Base-by-base conservation (phyloP, 768 basidiomycete genomes). In the Psilocybe tampanensis region DNA sequence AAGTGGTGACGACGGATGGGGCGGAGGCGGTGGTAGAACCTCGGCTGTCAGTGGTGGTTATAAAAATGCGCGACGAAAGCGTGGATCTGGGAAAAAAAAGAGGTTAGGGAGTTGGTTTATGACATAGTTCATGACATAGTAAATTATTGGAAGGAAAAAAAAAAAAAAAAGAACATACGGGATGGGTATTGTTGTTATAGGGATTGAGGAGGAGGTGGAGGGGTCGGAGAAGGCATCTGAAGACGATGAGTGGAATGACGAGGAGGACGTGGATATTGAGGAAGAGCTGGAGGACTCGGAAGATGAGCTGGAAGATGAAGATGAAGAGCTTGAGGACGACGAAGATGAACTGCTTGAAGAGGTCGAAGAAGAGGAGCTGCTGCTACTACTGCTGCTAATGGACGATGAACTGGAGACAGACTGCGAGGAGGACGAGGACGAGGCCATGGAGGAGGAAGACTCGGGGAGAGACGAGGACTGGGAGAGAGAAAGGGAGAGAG, bases 41-140 rank as follows among this genome's bases (percentile, higher is more conserved):
- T 41, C 68, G 66, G 59, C 70, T 74, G 64, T 89, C 79, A n/a
- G 86, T 90, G 1, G 85, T 86, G 11, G 79, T 81, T 23, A 88
- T 59, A 56, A 79, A 81, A 11, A 88, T 72, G 0, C 82, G 82
- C 21, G 76, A 81, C 55, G 71, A 68, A 51, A 86, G 72, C 1
- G 83, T 88, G 21, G 80, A 77, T 54, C 86, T 89, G 64, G 56
- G 45, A 62, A 60, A 44, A 44, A 21, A 61, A 54, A 34, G 62
- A 58, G 29, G 29, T 9, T 9, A 64, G 45, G 50, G 22, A 63
- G 44, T 52, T 58, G 32, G 29, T 57, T 55, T 53, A 62, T 62
- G 64, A 66, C 58, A 70, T 68, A 22, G 54, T 54, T 59, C 55
- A 44, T 58, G 53, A 60, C 55, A 47, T 57, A 54, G 29, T 4